Base-by-base conservation (phyloP, 768 basidiomycete genomes). In the Boletus insuetus region DNA sequence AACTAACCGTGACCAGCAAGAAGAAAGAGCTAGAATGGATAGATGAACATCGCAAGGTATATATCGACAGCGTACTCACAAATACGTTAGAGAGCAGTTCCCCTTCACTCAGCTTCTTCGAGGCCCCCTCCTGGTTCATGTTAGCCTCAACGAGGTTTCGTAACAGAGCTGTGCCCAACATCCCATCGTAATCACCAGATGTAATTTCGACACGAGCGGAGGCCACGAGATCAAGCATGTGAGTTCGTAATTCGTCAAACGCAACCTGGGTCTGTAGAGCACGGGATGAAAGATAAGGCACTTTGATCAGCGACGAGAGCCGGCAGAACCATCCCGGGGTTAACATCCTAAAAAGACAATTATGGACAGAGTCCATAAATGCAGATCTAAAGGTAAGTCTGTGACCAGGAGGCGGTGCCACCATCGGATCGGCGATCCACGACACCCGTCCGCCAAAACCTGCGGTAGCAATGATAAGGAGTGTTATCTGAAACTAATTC, bases 21-120 rank as follows among this genome's bases (percentile, higher is more conserved):
- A 22, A 80, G 69, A 59, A 80, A 81, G 6, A 64, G 62, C 80
- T 81, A 34, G 17, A 37, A 42, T 44, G 39, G 7, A 22, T 49
- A 9, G 29, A 1, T 37, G n/a, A 47, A 40, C n/a, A n/a, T 3
- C 3, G 20, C 6, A 14, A 32, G 16, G 29, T 19, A 14, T 5
- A 20, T 6, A 32, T 40, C 10, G 2, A 29, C 45, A 39, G 37
- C 11, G 6, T 17, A 67, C 77, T 58, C 59, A 80, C 81, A 59
- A 79, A 81, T 51, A 76, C 74, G 56, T 82, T 73, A 3, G 79
- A 81, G 7, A 80, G 58, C 10, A 82, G 52, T 51, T 82, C 79
- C 13, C 68, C 75, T 37, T 82, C 79, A 2, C 73, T 74, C 34
- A 82, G 50, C 54, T 55, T 69, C 52, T 72, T 58, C 12, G 55